Evolutionary conservation across 2,329 filamentous ascomycete species (phyloP), one percentile per base, ranked within the genome.

Genomic region (Monosporascus sp.): DNA sequence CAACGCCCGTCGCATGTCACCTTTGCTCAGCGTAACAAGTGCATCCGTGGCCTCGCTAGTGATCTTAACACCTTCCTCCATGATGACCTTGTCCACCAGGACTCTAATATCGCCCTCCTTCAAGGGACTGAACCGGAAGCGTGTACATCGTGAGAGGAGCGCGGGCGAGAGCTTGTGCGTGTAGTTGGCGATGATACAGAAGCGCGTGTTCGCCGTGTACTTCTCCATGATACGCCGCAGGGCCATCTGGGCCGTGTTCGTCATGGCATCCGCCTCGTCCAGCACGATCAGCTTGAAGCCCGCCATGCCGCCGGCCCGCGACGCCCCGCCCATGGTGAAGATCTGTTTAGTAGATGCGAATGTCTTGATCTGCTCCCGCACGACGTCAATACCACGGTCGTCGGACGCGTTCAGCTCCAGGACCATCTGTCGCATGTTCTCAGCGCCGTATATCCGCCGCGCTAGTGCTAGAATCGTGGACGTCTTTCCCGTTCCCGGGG

Each of bases 241-340:
- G 0, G 94, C 94, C 93, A 99, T 99, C 73, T 99, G 94, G 6
- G 94, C 94, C 0, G 93, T 95, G 51, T 90, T 88, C n/a, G 94
- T 99, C 94, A 99, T 99, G 51, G 94, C 94, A 70, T 99, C 94
- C n/a, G 94, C 94, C 76, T 99, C 94, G 71, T 99, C 94, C 5
- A 99, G 83, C 52, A 99, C 90, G 68, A 99, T 97, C 62, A 99
- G 84, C 76, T 99, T 99, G 78, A 88, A 99, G 3, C 82, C 82
- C 0, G 89, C 90, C 26, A 93, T 72, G 14, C 80, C 73, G 35
- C 74, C 65, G 22, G 69, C 55, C 49, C 66, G 68, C 6, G 78
- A 65, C 37, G 78, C 77, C 43, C 81, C 77, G n/a, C 82, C 84
- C 67, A 81, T 74, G 15, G 74, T 78, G 75, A 99, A 99, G 64